These are phyloP conservation scores for Hevea brasiliensis DNA, from an alignment of 345 rosid genomes.

Conservation along the genomic window DNA sequence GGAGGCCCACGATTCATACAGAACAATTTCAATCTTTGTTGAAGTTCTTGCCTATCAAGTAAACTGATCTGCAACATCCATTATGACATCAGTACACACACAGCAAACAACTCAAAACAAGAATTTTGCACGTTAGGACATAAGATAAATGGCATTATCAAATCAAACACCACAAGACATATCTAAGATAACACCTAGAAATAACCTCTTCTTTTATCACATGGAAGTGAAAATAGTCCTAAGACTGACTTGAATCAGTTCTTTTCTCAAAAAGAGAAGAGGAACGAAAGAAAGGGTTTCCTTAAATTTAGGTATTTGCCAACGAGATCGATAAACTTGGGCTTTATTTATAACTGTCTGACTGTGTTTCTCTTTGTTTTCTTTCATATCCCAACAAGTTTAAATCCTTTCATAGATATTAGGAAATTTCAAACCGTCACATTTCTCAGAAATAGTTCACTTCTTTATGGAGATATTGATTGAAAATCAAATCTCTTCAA, in stretches of 20 bases:
- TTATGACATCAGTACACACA: slow-evolving; percentile 7
- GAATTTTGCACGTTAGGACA: background rate
- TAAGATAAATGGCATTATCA: background rate
- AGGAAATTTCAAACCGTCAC: background rate
- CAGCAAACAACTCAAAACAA: slow-evolving; percentile 1
- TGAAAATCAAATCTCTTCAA: background rate
- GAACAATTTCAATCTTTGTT: slow-evolving; percentile 61
- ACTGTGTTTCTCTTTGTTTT: background rate
- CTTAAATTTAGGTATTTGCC: background rate
- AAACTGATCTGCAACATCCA: slow-evolving; percentile 57
- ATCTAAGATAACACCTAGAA: background rate
- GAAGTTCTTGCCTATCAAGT: slow-evolving; percentile 79
- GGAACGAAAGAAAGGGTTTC: too few relatives aligned
- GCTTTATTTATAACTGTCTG: background rate
- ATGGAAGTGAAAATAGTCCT: background rate
- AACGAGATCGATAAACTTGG: background rate
- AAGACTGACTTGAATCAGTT: background rate
- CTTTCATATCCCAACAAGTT: too few relatives aligned
- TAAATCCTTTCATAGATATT: background rate
- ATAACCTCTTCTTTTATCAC: background rate
- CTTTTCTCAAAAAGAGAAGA: background rate
- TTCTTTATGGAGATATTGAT: too few relatives aligned
- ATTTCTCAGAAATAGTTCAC: too few relatives aligned
- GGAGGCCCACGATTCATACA: slow-evolving; percentile 66
- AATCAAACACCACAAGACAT: background rate